Evolutionary conservation across 768 basidiomycete species (phyloP).

Genomic region (Xanthoconium stramineum): DNA sequence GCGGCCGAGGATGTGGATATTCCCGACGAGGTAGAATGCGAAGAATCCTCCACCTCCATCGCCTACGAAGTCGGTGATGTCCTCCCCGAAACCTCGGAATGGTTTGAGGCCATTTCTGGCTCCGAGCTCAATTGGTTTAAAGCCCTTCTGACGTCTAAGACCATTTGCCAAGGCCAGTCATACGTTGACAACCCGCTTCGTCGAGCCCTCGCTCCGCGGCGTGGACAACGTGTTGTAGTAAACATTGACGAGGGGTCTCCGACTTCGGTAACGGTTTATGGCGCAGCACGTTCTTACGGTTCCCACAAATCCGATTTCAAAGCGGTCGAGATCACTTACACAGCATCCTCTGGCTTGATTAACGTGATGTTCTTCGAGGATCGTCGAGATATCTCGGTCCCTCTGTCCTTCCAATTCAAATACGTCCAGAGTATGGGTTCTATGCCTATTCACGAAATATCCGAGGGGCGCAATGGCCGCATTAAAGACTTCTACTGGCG

Average conservation of each 20-base stretch:
- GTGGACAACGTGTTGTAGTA: constrained; percentile 75
- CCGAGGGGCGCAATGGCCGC: constrained; percentile 75
- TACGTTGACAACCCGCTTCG: constrained; percentile 89
- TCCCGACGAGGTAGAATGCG: constrained; percentile 41
- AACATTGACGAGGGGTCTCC: constrained; percentile 44
- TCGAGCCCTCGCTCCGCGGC: constrained; percentile 80
- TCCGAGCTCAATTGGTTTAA: constrained; percentile 80
- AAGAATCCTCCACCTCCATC: constrained; percentile 42
- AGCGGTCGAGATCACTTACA: constrained; percentile 71
- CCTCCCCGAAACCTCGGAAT: constrained; percentile 62
- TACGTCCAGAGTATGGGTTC: constrained; percentile 88
- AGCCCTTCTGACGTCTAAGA: constrained; percentile 77
- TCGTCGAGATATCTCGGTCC: constrained; percentile 69
- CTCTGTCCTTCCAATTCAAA: constrained; percentile 75
- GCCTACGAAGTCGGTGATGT: constrained; percentile 48
- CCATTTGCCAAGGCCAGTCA: constrained; percentile 80
- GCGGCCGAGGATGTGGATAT: constrained; percentile 37
- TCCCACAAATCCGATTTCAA: constrained; percentile 74
- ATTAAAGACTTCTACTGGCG: constrained; percentile 99
- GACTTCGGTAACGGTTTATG: constrained; percentile 63
- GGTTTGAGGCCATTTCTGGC: constrained; percentile 86
- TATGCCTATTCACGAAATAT: constrained; percentile 90
- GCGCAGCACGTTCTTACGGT: constrained; percentile 78
- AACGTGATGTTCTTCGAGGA: constrained; percentile 80
- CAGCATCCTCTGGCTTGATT: constrained; percentile 53